Percentiles rank a stretch among this genome's conserved stretches.
These are phyloP conservation scores for Cercis canadensis DNA, from an alignment of 306 rosid species.

Conservation along the genomic window DNA sequence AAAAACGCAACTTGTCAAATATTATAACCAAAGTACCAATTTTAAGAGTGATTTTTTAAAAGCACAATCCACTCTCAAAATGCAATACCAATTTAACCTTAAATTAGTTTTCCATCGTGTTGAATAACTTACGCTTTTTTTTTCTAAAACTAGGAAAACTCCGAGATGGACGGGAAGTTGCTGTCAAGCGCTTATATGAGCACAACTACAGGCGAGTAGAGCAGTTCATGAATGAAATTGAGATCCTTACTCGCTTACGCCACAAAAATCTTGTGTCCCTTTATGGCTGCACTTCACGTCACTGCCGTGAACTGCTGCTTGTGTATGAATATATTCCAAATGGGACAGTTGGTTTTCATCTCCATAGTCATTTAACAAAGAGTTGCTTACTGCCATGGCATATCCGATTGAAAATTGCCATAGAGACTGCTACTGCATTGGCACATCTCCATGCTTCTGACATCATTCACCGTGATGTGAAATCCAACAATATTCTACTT, in stretches of 20 bases:
- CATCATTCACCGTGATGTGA: constrained; percentile 65
- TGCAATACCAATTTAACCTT: too few relatives aligned
- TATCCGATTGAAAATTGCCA: constrained; percentile 59
- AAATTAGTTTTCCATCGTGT: not conserved
- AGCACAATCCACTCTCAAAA: too few relatives aligned
- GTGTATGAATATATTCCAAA: constrained; percentile 63
- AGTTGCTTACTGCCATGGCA: constrained; percentile 50
- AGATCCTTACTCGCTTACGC: constrained; percentile 59
- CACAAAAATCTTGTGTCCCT: constrained; percentile 67
- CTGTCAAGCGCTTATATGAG: constrained; percentile 64
- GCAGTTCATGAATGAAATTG: constrained; percentile 70
- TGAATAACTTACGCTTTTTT: constrained; percentile 6
- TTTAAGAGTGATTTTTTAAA: too few relatives aligned
- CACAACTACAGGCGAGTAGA: constrained; percentile 57
- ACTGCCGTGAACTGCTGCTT: constrained; percentile 59
- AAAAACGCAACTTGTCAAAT: too few relatives aligned
- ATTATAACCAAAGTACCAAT: too few relatives aligned
- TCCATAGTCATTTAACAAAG: constrained; percentile 46
- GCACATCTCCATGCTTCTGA: constrained; percentile 72
- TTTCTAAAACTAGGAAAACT: constrained; percentile 59
- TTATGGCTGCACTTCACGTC: constrained; percentile 69
- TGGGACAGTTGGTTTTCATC: constrained; percentile 65
- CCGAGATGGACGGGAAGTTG: constrained; percentile 78
- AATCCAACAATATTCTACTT: constrained; percentile 52
- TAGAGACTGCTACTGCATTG: constrained; percentile 66